Conservation (phyloP, 331 rosid species). For the Prunus yedoensis region DNA sequence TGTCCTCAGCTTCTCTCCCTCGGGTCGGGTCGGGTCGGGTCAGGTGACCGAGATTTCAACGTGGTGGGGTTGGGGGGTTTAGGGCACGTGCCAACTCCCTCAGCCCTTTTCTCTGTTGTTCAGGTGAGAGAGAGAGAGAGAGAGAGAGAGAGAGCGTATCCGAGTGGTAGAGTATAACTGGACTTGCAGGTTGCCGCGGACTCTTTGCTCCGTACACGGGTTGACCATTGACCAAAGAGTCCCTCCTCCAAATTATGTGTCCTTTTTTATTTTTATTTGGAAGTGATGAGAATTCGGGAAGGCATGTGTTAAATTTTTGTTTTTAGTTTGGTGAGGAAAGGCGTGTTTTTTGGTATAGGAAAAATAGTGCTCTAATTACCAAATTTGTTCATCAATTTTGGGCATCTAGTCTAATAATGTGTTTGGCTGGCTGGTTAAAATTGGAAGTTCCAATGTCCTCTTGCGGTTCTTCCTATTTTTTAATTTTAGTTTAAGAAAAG, state of each 20-base stretch:
- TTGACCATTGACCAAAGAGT: conserved; percentile 24
- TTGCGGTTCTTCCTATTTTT: too few species aligned
- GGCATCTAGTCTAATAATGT: too few species aligned
- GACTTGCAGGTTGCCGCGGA: conserved; percentile 7
- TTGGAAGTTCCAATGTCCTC: too few species aligned
- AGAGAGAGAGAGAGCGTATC: neutral
- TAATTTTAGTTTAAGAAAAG: neutral
- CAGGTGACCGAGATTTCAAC: conserved; percentile 6
- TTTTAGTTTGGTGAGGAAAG: neutral
- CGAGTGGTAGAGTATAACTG: neutral
- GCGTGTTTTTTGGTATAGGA: neutral
- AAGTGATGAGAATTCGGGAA: neutral
- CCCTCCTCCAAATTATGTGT: neutral
- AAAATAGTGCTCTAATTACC: neutral
- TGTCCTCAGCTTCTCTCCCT: neutral
- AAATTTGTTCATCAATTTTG: neutral
- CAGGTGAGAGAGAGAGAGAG: neutral
- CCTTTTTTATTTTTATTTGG: neutral
- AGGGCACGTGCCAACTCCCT: conserved; percentile 32
- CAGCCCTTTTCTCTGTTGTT: neutral
- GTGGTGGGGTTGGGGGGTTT: neutral
- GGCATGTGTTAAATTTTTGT: neutral
- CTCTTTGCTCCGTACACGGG: neutral
- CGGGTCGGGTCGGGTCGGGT: neutral
- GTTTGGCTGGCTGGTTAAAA: too few species aligned